Evolutionary conservation across 192 early-diverging fungal genomes (phyloP), one percentile per base, ranked within the genome.

Genomic region (Rhizoclosmatium globosum): DNA sequence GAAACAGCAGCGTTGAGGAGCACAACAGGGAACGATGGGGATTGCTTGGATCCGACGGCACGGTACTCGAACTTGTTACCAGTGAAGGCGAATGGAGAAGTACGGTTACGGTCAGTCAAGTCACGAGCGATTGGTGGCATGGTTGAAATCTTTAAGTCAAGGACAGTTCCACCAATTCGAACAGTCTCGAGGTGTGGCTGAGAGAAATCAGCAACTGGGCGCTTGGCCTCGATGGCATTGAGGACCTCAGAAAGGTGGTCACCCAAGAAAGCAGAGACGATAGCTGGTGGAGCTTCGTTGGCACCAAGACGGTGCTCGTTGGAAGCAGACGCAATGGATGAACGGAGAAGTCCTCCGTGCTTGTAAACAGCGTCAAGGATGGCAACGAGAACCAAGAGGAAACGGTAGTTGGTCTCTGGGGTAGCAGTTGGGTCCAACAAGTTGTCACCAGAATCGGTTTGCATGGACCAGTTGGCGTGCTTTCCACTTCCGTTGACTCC

Each of bases 301-400:
- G 97, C 97, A 85, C 98, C 98, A 74, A 99, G 91, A 85, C 98
- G 97, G 87, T 98, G 96, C 86, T 98, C 96, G 91, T 99, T 99
- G 50, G 94, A 95, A 62, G 98, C 88, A 64, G 95, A 95, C 67
- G 96, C 94, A 79, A 98, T 97, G 42, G 92, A 92, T 58, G 94
- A 92, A 77, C 97, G 94, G 79, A 99, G 90, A 78, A 97, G 89
- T 82, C 93, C 92, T 74, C 93, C 94, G 84, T 99, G 94, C 84
- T 95, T 91, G 87, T 96, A 86, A 74, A 99, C 93, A 62, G 91
- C 98, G 78, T 96, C 92, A 56, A 99, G 91, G 75, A 93, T 92
- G 39, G 96, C 94, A 71, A 96, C 93, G 71, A 99, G 87, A 90
- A 98, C 94, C 62, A 99, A 83, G 79, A 99, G 89, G 93, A 99